Evolutionary conservation across 768 basidiomycete genomes (phyloP).

Genomic region (Kwoniella mangroviensis): DNA sequence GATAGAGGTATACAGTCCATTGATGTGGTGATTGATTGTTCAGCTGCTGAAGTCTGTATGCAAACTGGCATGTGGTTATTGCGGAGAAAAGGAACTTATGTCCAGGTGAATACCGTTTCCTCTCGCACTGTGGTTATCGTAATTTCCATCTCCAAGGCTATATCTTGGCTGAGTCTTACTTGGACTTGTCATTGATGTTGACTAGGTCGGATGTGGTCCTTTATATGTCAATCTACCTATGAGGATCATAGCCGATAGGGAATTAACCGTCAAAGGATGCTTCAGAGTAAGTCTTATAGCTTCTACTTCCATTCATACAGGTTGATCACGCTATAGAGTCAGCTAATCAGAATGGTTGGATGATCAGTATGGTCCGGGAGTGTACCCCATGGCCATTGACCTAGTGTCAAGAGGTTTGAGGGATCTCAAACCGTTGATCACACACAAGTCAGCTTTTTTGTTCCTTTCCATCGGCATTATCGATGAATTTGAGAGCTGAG

Average conservation of each 20-base stretch:
- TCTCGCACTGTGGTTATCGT: no score
- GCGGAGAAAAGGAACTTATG: conserved; percentile 58
- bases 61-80: conserved; percentile 78
- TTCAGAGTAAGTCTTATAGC: conserved; percentile 19
- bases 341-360: not conserved
- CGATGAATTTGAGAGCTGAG: not conserved
- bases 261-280: conserved; percentile 24
- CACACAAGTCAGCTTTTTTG: conserved; percentile 67
- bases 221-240: conserved; percentile 20
- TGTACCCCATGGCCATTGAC: conserved; percentile 72
- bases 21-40: conserved; percentile 86
- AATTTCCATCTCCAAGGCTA: no score
- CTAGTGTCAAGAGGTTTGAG: conserved; percentile 80
- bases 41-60: conserved; percentile 88
- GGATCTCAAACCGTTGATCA: conserved; percentile 84
- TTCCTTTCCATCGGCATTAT: no score
- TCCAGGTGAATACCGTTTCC: conserved; percentile 16
- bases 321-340: not conserved
- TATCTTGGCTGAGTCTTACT: no score
- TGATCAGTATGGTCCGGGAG: conserved; percentile 59
- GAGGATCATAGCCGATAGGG: conserved; percentile 17
- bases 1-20: conserved; percentile 72
- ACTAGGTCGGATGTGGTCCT: conserved; percentile 22
- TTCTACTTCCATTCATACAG: not conserved
- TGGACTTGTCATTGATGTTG: no score